Evolutionary conservation across 192 early-diverging fungal genomes (phyloP).

Genomic region (Dissophora globulifera): DNA sequence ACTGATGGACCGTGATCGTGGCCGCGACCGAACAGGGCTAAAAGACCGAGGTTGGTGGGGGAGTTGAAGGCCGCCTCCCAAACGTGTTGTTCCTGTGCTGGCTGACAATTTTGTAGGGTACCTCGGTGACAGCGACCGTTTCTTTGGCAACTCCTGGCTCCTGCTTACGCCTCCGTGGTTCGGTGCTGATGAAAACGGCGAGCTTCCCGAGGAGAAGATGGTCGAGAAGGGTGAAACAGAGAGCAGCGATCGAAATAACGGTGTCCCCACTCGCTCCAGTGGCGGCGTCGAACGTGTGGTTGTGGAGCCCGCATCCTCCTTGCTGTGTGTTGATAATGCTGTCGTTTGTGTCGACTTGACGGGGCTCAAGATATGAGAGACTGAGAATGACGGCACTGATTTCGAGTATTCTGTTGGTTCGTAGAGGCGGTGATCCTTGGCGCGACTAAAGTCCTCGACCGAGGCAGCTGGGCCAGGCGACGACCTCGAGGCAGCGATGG

Average conservation of each 20-base stretch:
- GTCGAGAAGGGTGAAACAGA: constrained; percentile 39
- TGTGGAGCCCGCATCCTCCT: background rate
- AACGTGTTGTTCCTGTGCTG: background rate
- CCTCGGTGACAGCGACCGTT: background rate
- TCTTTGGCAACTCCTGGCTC: background rate
- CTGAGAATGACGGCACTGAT: constrained; percentile 31
- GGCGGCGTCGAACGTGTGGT: constrained; percentile 1
- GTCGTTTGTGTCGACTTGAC: constrained; percentile 2
- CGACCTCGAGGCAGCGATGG: background rate
- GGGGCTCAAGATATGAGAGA: constrained; percentile 10
- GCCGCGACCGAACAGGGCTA: constrained; percentile 2
- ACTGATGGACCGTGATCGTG: background rate
- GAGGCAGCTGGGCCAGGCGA: constrained; percentile 15
- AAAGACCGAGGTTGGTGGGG: constrained; percentile 12
- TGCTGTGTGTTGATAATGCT: background rate
- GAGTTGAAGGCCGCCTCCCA: background rate
- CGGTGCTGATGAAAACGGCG: background rate
- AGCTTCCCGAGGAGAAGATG: constrained; percentile 22
- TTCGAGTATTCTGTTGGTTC: constrained; percentile 45
- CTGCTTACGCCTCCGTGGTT: background rate
- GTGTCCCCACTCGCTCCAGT: constrained; percentile 17
- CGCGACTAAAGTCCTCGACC: constrained; percentile 19
- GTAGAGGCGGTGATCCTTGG: constrained; percentile 16
- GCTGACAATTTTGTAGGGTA: background rate
- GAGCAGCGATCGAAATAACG: constrained; percentile 31